Evolutionary conservation across 164 flowering plant species (phyloP), one percentile per base, ranked within the genome.

Genomic region (Tinospora cordifolia): DNA sequence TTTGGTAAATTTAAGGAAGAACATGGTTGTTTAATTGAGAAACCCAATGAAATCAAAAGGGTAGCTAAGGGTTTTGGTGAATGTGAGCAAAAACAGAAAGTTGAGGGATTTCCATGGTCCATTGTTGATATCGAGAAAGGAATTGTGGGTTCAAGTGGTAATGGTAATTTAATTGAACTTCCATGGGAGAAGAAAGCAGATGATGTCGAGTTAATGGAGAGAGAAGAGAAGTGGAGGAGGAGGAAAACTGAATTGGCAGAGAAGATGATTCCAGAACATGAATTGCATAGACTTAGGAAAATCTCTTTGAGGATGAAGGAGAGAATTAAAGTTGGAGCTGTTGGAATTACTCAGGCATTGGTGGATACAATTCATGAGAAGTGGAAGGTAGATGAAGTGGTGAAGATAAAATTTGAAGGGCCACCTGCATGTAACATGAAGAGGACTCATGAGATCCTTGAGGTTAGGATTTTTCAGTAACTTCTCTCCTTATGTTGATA

Each of bases 341-440:
- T 83, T 0, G 98, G 99, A 30, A 76, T 95, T 69, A 90, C 96
- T 0, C 89, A 86, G 76, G 86, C 79, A 4, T 70, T 95, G 79
- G 90, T 95, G 70, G 88, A 88, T 69, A 36, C 73, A 9, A 87
- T 95, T 69, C 87, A 80, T 75, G 88, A 87, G 66, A 95, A 88
- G 72, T 95, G 99, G 99, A 82, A 78, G 81, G 59, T 62, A 15
- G 86, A 83, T 75, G 99, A 95, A 75, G 93, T 92, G 65, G 98
- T 92, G 62, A 95, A 90, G 76, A 63, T 92, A 67, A 95, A 87
- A 77, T 88, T 92, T 71, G 92, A 90, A 79, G 92, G 89, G 71
- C 86, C 88, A 58, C 78, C 86, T 15, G 75, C 84, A 0, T 54
- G 75, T 63, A 86, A 95, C 80, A 92, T 95, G 97, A 87, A 80